These are phyloP conservation scores for Triticum turgidum DNA, from an alignment of 176 grass and related monocot genomes.

Conservation along the genomic window DNA sequence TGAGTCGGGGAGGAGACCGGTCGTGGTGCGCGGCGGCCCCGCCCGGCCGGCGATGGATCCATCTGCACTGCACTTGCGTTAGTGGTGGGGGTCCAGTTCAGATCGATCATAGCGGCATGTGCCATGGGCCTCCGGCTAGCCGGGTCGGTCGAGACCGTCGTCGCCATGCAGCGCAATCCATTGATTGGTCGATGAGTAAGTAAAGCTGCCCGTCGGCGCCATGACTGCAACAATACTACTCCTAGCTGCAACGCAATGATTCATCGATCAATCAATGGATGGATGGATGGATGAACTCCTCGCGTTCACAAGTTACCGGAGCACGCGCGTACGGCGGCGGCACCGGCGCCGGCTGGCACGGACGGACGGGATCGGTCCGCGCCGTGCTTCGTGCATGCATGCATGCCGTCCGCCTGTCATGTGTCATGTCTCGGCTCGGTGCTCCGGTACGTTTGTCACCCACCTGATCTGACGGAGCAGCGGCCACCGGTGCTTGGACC, in stretches of 20 bases:
- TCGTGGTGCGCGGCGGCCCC: background rate
- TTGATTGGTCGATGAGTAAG: background rate
- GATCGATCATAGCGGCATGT: background rate
- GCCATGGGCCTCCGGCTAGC: background rate
- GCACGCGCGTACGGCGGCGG: background rate
- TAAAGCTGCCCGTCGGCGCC: conserved; percentile 19
- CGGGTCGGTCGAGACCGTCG: too few species aligned
- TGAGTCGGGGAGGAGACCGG: background rate
- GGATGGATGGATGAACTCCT: too few species aligned
- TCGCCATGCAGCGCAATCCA: background rate
- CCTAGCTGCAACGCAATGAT: background rate
- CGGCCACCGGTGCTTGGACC: background rate
- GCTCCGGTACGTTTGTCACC: background rate
- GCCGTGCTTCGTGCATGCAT: background rate
- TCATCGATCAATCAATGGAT: too few species aligned
- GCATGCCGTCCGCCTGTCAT: background rate
- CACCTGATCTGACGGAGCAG: background rate
- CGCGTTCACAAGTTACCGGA: too few species aligned
- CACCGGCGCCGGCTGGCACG: background rate
- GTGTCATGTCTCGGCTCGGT: background rate
- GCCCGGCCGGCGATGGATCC: background rate
- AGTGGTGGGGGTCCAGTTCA: background rate
- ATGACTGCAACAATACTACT: background rate
- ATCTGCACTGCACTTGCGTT: background rate
- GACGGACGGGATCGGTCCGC: background rate